Base-by-base conservation (phyloP, 257 asterid genomes). In the Fraxinus pennsylvanica region DNA sequence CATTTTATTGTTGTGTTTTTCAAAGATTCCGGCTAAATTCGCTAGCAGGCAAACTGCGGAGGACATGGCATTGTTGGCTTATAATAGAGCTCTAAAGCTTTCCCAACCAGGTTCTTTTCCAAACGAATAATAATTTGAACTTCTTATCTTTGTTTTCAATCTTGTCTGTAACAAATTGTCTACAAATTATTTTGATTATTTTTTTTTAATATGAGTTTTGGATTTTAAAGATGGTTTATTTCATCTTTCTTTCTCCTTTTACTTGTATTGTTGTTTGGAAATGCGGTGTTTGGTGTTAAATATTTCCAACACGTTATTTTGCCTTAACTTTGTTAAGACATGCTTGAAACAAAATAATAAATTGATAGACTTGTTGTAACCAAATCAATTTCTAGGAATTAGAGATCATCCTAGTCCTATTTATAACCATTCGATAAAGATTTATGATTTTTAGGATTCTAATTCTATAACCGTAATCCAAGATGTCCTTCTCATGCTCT, bases 21-120 rank as follows among this genome's bases (percentile, higher is more conserved):
- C 66, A 61, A 65, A 94, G 97, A 93, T 87, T 81, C 96, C 98
- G 13, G 72, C 85, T 79, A 88, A 88, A 79, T 91, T 87, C 50
- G 85, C 92, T 27, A 81, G 95, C 79, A 86, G 85, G 74, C 87
- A 89, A 85, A 93, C 97, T 25, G 97, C 97, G 1, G 93, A 89
- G 84, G 97, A 91, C 35, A 87, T 95, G 99, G 91, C 98, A 17
- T 86, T 95, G 81, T 71, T 86, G 89, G 98, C 97, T 43, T 93
- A 93, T 59, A 95, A 95, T 86, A 84, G 98, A 90, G 98, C 99
- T 84, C 80, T 93, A 35, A 87, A 85, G 88, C 96, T 95, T 81
- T 90, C 96, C 43, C 90, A 78, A 35, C 98, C 97, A 77, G 98
- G 99, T 87, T 79, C 36, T 76, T n/a, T 45, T 15, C 6, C 32